Conservation (phyloP, 2,329 filamentous ascomycete species). For the Paraphaeosphaeria sporulosa region DNA sequence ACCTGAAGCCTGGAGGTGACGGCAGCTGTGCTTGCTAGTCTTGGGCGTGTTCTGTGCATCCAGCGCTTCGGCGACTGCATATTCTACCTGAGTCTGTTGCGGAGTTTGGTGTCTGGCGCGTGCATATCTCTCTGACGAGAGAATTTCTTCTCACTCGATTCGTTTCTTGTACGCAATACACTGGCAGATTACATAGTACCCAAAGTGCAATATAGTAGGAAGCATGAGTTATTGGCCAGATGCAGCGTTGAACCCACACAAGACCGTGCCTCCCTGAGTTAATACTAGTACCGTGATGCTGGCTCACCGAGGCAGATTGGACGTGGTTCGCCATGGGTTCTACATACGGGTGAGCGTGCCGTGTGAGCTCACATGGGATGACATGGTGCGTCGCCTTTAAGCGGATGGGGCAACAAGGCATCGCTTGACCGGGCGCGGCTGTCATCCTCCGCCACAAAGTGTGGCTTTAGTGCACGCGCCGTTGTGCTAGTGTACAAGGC, state of each 20-base stretch:
- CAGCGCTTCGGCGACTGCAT: conserved; percentile 14
- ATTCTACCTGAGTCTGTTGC: conserved; percentile 9
- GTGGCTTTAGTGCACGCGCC: conserved; percentile 6
- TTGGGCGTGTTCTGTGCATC: neutral
- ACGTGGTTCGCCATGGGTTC: no score
- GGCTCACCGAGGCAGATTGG: no score
- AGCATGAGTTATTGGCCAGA: neutral
- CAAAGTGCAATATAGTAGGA: neutral
- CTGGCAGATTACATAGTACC: conserved; percentile 6
- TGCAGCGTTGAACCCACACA: neutral
- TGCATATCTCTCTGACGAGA: conserved; percentile 19
- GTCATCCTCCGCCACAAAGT: neutral
- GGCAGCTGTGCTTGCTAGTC: conserved; percentile 88
- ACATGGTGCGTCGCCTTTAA: neutral
- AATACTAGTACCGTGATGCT: no score
- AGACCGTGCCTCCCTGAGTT: no score
- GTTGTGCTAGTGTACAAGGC: conserved; percentile 3
- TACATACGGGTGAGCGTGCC: neutral
- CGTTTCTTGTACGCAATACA: conserved; percentile 11
- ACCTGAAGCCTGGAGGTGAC: conserved; percentile 84
- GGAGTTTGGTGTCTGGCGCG: conserved; percentile 42
- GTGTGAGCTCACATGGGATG: neutral
- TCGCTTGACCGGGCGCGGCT: neutral
- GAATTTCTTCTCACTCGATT: conserved; percentile 1
- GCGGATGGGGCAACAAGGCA: no score